These are phyloP conservation scores for Hortiboletus rubellus DNA, from an alignment of 1,284 basidiomycete genomes.

Conservation along the genomic window DNA sequence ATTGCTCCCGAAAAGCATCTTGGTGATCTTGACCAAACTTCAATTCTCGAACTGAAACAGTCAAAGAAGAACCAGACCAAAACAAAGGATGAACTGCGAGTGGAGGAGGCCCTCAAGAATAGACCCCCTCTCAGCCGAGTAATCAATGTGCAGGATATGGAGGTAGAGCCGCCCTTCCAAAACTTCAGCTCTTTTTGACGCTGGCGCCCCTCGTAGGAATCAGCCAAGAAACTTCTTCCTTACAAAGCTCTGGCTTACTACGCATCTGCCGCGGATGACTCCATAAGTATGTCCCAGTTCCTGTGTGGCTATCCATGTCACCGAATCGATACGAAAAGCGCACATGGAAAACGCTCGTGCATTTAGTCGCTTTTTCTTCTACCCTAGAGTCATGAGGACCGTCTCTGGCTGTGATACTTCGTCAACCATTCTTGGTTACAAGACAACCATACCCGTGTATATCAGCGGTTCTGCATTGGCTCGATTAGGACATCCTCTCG, in stretches of 20 bases:
- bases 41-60: conserved; percentile 45
- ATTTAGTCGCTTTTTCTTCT: conserved; percentile 81
- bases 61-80: conserved; percentile 46
- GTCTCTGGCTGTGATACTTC: conserved; percentile 72
- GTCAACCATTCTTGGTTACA: conserved; percentile 75
- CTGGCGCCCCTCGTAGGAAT: conserved; percentile 39
- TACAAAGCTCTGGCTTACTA: conserved; percentile 82
- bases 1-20: conserved; percentile 69
- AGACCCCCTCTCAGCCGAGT: conserved; percentile 68
- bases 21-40: conserved; percentile 61
- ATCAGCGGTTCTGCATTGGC: conserved; percentile 87
- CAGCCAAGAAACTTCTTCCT: conserved; percentile 65
- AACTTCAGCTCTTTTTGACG: neutral
- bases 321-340: conserved; percentile 40
- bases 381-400: conserved; percentile 74
- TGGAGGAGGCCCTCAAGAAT: conserved; percentile 59
- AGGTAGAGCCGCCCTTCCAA: conserved; percentile 43
- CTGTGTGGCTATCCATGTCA: neutral
- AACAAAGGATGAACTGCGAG: conserved; percentile 70
- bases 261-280: conserved; percentile 79
- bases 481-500: conserved; percentile 85
- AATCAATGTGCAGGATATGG: conserved; percentile 76
- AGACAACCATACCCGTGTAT: conserved; percentile 79
- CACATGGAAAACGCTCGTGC: conserved; percentile 67
- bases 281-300: conserved; percentile 57